Base-by-base conservation (phyloP, 768 basidiomycete species). In the Rhodotorula diobovata region DNA sequence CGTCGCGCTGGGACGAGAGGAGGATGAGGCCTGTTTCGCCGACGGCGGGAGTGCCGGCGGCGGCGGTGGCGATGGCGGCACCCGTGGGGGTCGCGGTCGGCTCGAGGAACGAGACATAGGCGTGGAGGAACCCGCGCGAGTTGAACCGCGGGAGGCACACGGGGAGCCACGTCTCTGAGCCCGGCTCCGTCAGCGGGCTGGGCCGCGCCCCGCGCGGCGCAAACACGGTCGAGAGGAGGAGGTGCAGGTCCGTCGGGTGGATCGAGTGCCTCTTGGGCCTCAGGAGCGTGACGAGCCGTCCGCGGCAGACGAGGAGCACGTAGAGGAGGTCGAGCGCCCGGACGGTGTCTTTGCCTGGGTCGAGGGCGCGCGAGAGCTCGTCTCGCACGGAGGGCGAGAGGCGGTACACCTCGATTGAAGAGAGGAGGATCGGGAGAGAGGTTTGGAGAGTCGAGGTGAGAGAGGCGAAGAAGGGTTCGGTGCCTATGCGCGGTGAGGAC, bases 91-190 rank as follows among this genome's bases (percentile, higher is more conserved):
- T n/a, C n/a, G n/a, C n/a, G n/a, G n/a, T n/a, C n/a, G n/a, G n/a
- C n/a, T 77, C 78, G 46, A 80, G 51, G 67, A 78, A 82, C 57
- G 78, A 78, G 63, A 97, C 85, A 76, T 94, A 96, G 21, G 91
- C 90, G 79, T 99, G 92, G 37, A 95, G 87, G 80, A 97, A 97
- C 2, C 89, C 89, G 10, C 87, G 82, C 0, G 91, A 84, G 77
- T 97, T 92, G 83, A 91, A 98, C 80, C 93, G 93, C 0, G 96
- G 95, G 7, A 99, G 85, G 79, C 96, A 98, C 58, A 99, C 86
- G 5, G 96, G 96, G 15, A 98, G 85, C 92, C 93, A 99, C 12
- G 89, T 89, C 23, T 93, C 90, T 14, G 92, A 84, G 12, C 76
- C 88, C 2, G 71, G 75, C 72, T 35, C 46, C 21, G 18, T 21